Conservation (phyloP, 208 protist species). For the Polymyxa betae region DNA sequence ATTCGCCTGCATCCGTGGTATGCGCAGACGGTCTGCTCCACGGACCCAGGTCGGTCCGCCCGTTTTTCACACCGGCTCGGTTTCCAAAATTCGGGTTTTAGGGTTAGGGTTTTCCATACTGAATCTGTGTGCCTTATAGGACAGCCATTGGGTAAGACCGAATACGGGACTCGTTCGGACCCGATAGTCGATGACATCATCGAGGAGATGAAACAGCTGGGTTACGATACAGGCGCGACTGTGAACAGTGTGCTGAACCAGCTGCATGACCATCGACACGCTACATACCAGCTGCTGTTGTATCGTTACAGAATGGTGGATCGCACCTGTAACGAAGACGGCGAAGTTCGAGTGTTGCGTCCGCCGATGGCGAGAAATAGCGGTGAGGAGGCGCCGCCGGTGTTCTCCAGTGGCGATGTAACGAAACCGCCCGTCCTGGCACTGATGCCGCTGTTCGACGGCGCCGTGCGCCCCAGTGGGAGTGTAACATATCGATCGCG, state of each 20-base stretch:
- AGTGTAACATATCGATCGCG: too few species aligned
- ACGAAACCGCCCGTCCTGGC: too few species aligned
- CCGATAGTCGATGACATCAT: constrained; percentile 13
- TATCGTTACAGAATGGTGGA: background rate
- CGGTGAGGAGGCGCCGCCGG: too few species aligned
- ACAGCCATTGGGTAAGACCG: too few species aligned
- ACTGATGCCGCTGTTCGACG: too few species aligned
- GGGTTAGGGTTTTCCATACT: background rate
- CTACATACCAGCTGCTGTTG: constrained; percentile 33
- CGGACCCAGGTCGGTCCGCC: constrained; percentile 26
- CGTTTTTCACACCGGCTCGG: background rate
- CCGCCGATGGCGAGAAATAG: too few species aligned
- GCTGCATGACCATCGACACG: constrained; percentile 33
- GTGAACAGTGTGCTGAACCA: constrained; percentile 38
- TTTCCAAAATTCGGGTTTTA: background rate
- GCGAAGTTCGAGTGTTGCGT: too few species aligned
- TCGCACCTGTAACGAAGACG: too few species aligned
- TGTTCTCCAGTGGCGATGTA: too few species aligned
- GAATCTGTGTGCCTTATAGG: too few species aligned
- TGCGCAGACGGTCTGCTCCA: background rate
- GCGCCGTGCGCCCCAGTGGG: too few species aligned
- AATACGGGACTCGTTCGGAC: background rate
- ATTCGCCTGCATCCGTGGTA: constrained; percentile 60
- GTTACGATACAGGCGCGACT: constrained; percentile 12
- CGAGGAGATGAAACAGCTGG: background rate